Evolutionary conservation across 352 stramenopile species (phyloP).

Genomic region (Phytophthora cryptogea): DNA sequence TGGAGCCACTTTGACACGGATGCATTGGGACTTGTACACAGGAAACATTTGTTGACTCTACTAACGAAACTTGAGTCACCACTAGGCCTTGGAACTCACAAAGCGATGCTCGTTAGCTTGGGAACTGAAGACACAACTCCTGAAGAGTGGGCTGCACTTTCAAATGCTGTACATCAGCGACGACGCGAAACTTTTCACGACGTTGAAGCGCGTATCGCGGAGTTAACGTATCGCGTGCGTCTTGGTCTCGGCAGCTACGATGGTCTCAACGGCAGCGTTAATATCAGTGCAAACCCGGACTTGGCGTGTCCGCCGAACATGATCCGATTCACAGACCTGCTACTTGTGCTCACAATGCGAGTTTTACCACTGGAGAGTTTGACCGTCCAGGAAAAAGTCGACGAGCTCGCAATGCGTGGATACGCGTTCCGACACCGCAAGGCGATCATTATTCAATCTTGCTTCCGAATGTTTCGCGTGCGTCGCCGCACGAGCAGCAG

Average conservation of each 20-base stretch:
- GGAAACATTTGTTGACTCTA: slow-evolving; percentile 65
- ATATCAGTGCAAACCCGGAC: slow-evolving; percentile 18
- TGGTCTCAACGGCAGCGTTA: slow-evolving; percentile 28
- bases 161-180: slow-evolving; percentile 43
- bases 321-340: slow-evolving; percentile 76
- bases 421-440: slow-evolving; percentile 71
- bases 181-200: slow-evolving; percentile 68
- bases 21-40: slow-evolving; percentile 74
- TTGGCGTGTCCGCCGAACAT: slow-evolving; percentile 55
- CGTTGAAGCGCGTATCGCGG: slow-evolving; percentile 66
- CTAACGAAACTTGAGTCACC: slow-evolving; percentile 56
- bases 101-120: slow-evolving; percentile 38
- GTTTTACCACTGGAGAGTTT: slow-evolving; percentile 71
- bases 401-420: slow-evolving; percentile 72
- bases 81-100: slow-evolving; percentile 55
- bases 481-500: slow-evolving; percentile 21
- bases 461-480: slow-evolving; percentile 68
- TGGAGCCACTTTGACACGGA: slow-evolving; percentile 82
- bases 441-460: slow-evolving; percentile 64
- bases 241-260: slow-evolving; percentile 65
- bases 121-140: slow-evolving; percentile 44
- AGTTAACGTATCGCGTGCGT: slow-evolving; percentile 66
- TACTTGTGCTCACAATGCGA: slow-evolving; percentile 70
- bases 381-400: slow-evolving; percentile 84
- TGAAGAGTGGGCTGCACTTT: slow-evolving; percentile 28